Percentiles rank a stretch among this genome's conserved stretches.
Conservation (phyloP, 2,329 filamentous ascomycete species). For the Clonostachys rhizophaga region DNA sequence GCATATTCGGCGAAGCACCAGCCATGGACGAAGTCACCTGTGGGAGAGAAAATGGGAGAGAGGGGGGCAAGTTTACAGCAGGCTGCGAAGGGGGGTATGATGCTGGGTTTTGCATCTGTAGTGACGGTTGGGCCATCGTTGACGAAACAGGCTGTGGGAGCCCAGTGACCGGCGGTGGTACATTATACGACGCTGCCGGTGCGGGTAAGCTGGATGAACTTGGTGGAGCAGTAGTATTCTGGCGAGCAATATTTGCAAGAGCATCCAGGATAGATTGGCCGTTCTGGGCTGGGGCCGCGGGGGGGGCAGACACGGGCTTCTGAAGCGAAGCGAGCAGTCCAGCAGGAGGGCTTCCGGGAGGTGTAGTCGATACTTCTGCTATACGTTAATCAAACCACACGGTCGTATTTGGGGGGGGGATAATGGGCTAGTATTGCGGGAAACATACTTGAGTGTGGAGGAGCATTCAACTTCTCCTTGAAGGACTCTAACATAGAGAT, state of each 20-base stretch:
- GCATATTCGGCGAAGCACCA: slow-evolving; percentile 16
- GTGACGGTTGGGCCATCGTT: slow-evolving; percentile 11
- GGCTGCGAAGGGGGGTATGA: slow-evolving; percentile 45
- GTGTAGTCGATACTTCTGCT: slow-evolving; percentile 67
- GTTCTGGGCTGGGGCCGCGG: slow-evolving; percentile 33
- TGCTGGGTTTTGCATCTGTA: slow-evolving; percentile 15
- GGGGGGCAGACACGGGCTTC: slow-evolving; percentile 15
- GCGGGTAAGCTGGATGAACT: slow-evolving; percentile 27
- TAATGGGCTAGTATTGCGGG: slow-evolving; percentile 3
- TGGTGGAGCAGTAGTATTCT: slow-evolving; percentile 51
- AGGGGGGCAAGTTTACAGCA: slow-evolving; percentile 56
- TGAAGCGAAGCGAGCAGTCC: slow-evolving; percentile 33
- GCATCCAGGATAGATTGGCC: slow-evolving; percentile 68
- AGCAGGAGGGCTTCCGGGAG: slow-evolving; percentile 56
- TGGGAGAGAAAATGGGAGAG: slow-evolving; percentile 32
- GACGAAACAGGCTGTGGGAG: slow-evolving; percentile 22
- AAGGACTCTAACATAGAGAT: slow-evolving; percentile 72
- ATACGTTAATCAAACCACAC: slow-evolving; percentile 29
- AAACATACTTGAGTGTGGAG: slow-evolving; percentile 56
- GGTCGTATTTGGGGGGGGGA: background rate
- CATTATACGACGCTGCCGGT: slow-evolving; percentile 37
- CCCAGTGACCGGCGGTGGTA: slow-evolving; percentile 18
- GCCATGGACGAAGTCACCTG: slow-evolving; percentile 19
- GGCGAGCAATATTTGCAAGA: slow-evolving; percentile 75
- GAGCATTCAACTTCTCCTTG: slow-evolving; percentile 71